Evolutionary conservation across 2,329 filamentous ascomycete species (phyloP).

Genomic region (Aureobasidium lini): DNA sequence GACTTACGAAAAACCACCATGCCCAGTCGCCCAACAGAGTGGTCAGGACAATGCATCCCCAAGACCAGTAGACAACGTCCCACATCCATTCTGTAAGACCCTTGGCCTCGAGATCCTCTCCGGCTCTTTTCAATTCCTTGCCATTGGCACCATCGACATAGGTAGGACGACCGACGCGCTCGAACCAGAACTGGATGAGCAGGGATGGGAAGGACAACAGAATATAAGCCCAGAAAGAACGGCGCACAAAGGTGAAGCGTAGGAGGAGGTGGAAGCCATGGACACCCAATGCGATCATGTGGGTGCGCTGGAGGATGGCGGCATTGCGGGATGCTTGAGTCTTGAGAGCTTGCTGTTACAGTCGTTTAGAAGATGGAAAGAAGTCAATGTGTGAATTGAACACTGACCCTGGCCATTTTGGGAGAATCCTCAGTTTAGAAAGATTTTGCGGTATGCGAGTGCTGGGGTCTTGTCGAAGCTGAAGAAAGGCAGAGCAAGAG

Average conservation of each 20-base stretch:
- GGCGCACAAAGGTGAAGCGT: slow-evolving; percentile 49
- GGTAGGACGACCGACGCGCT: slow-evolving; percentile 72
- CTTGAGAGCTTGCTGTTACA: slow-evolving; percentile 43
- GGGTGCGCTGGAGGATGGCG: slow-evolving; percentile 69
- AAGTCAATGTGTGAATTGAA: neutral
- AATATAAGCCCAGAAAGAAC: slow-evolving; percentile 56
- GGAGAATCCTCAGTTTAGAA: too few species aligned
- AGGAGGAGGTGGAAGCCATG: slow-evolving; percentile 69
- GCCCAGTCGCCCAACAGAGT: slow-evolving; percentile 73
- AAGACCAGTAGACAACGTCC: slow-evolving; percentile 92
- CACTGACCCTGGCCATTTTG: slow-evolving; percentile 9
- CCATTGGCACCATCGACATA: slow-evolving; percentile 52
- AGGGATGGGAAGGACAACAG: slow-evolving; percentile 68
- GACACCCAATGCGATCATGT: slow-evolving; percentile 64
- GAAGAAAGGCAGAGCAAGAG: neutral
- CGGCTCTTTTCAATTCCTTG: slow-evolving; percentile 62
- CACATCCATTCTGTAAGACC: slow-evolving; percentile 98
- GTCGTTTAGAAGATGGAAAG: neutral
- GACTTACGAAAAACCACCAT: slow-evolving; percentile 54
- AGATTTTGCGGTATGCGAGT: neutral
- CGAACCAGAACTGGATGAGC: slow-evolving; percentile 76
- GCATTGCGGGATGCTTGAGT: slow-evolving; percentile 71
- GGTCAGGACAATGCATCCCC: slow-evolving; percentile 66
- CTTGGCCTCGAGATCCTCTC: slow-evolving; percentile 79
- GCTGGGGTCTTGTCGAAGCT: neutral